Evolutionary conservation across 768 basidiomycete species (phyloP), one percentile per base, ranked within the genome.

Genomic region (Coprinopsis cinerea): DNA sequence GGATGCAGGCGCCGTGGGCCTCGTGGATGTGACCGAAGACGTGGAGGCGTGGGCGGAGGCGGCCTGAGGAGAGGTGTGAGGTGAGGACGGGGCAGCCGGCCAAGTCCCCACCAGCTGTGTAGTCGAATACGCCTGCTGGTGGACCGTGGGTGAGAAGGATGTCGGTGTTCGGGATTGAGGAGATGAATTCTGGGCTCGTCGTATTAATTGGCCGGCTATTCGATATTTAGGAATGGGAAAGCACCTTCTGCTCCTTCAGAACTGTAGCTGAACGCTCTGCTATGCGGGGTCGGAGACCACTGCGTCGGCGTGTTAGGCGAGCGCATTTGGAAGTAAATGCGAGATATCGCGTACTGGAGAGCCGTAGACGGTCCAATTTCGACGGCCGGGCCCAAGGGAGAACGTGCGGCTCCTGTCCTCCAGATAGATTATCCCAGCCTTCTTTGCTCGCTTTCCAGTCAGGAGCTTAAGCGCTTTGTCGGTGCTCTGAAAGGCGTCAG

Each of bases 1-100:
- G 71, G 15, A 74, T 64, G 34, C 65, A 56, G 0, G 70, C 71
- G 9, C 83, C 82, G 18, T 71, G 72, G 0, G 70, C 78, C 59
- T 84, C 85, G 57, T 87, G 84, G 46, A 87, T 85, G 49, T 86
- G 85, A 1, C 85, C 85, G 55, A 78, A 83, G 47, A 79, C 58
- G 53, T 78, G 76, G 20, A 78, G 55, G 11, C 71, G 68, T 3
- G 73, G 73, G 3, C 64, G 67, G 20, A 79, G 58, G 3, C 45
- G 36, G 6, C 51, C 51, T 15, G 61, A 59, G 1, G 71, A 57
- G 2, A 78, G 59, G 34, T 64, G 67, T 6, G 57, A 65, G 17
- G 69, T 61, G 15, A 87, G 74, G 5, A 64, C 62, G 35, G 65
- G 52, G 53, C 84, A 87, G 0, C 84, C 85, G 0, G 63, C 79